Base-by-base conservation (phyloP, 2,329 filamentous ascomycete species). In the Colletotrichum higginsianum region DNA sequence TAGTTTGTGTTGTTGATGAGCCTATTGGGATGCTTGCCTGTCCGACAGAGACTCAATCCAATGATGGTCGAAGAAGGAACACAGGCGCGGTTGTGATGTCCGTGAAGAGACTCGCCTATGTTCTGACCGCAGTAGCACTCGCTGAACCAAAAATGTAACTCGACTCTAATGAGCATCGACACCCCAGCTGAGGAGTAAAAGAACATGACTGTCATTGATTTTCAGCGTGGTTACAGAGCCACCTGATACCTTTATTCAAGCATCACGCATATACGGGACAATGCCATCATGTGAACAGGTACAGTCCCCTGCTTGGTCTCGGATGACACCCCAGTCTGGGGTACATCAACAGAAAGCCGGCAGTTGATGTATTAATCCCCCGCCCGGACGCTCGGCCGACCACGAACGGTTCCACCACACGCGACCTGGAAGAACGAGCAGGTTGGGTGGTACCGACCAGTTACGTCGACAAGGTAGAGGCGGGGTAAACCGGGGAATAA, bases 371-470 rank as follows among this genome's bases (percentile, higher is more conserved):
- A 47, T 35, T 35, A 2, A 35, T 55, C 23, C 47, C 47, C 18
- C 26, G 30, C 13, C 26, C 23, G 3, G 47, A 56, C 35, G 56
- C 16, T 50, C 55, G 56, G 63, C 49, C 50, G 57, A 52, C 12
- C 42, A 49, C 7, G 16, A 49, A 55, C 49, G 26, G 55, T 69
- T 66, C 67, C 67, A 61, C 61, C 67, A 69, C 61, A 66, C n/a
- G 60, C n/a, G 53, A 26, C 40, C 46, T 44, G 53, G 42, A 66
- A 18, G 16, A 16, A 38, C 18, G 9, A 30, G 21, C 18, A 35
- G 38, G 62, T 56, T 56, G 66, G 50, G 35, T 4, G 16, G 60
- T 49, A 15, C 44, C 16, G 18, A 52, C 61, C 67, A 71, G 47
- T 67, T 47, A 44, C 2, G 50, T 56, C 30, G 18, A 23, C 30